These are phyloP conservation scores for Aphanomyces invadans DNA, from an alignment of 352 stramenopile species.

Conservation along the genomic window DNA sequence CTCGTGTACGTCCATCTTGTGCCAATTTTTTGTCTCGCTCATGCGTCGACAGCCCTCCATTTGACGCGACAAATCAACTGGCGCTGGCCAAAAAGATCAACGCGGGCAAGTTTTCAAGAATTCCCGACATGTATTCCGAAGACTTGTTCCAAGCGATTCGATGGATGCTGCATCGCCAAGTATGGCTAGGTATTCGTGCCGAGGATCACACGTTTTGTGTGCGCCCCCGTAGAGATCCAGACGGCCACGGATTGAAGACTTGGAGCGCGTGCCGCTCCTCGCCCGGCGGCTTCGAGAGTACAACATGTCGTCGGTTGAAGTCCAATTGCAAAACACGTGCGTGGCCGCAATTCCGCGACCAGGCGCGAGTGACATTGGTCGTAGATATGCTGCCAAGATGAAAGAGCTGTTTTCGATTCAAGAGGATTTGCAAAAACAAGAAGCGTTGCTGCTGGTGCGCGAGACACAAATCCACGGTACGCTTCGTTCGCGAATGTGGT, in stretches of 20 bases:
- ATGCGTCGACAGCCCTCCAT: constrained; percentile 54
- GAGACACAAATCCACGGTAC: constrained; percentile 81
- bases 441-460: constrained; percentile 70
- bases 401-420: constrained; percentile 80
- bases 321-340: constrained; percentile 71
- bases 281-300: constrained; percentile 76
- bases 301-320: constrained; percentile 36
- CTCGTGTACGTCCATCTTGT: constrained; percentile 44
- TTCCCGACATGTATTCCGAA: constrained; percentile 87
- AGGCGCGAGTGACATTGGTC: neutral
- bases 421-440: constrained; percentile 76
- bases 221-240: constrained; percentile 39
- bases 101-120: constrained; percentile 84
- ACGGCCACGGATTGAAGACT: constrained; percentile 75
- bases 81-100: constrained; percentile 92
- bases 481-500: neutral
- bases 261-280: constrained; percentile 74
- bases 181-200: too few species aligned
- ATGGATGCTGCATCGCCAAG: constrained; percentile 82
- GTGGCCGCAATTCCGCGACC: constrained; percentile 36
- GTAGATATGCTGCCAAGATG: constrained; percentile 47
- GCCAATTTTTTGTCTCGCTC: neutral
- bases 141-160: constrained; percentile 84
- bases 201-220: too few species aligned
- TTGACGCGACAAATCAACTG: constrained; percentile 89